Percentiles rank a stretch among this genome's conserved stretches.
phyloP scores from a whole-genome alignment of 768 basidiomycete genomes.

The Ramaria sp. region DNA sequence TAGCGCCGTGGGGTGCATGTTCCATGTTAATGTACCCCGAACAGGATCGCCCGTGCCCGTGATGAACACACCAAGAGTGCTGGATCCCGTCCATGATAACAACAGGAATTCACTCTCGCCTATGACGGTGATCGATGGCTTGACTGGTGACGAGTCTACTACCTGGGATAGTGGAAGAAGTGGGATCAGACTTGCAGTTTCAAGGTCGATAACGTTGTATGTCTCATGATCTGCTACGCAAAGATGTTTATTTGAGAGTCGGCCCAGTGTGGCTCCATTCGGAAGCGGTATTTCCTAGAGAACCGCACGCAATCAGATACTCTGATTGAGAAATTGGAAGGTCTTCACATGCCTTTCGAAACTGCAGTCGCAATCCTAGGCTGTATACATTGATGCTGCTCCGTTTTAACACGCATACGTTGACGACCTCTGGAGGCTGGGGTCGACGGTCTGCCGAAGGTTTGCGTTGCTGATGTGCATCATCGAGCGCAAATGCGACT shows the following conservation, averaged over 20 bases:
- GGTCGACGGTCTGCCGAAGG: conserved; percentile 44
- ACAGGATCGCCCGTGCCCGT: conserved; percentile 80
- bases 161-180: conserved; percentile 76
- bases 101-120: conserved; percentile 75
- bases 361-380: conserved; percentile 53
- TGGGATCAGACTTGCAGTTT: conserved; percentile 55
- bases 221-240: conserved; percentile 63
- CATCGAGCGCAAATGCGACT: conserved; percentile 72
- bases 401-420: conserved; percentile 67
- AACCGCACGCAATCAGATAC: background rate
- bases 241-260: conserved; percentile 49
- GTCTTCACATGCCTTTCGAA: conserved; percentile 38
- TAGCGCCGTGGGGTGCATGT: conserved; percentile 61
- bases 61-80: conserved; percentile 80
- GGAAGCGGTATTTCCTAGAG: conserved; percentile 63
- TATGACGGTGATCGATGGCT: conserved; percentile 69
- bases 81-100: conserved; percentile 72
- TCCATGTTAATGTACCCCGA: conserved; percentile 83
- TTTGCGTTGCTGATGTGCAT: conserved; percentile 22
- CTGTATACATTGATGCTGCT: conserved; percentile 51
- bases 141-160: conserved; percentile 31
- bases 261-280: conserved; percentile 45
- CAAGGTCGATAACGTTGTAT: conserved; percentile 76
- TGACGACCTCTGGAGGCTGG: conserved; percentile 42
- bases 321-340: background rate